Evolutionary conservation across 495 filamentous ascomycete genomes (phyloP), one percentile per base, ranked within the genome.

Genomic region (Eremomyces bilateralis): DNA sequence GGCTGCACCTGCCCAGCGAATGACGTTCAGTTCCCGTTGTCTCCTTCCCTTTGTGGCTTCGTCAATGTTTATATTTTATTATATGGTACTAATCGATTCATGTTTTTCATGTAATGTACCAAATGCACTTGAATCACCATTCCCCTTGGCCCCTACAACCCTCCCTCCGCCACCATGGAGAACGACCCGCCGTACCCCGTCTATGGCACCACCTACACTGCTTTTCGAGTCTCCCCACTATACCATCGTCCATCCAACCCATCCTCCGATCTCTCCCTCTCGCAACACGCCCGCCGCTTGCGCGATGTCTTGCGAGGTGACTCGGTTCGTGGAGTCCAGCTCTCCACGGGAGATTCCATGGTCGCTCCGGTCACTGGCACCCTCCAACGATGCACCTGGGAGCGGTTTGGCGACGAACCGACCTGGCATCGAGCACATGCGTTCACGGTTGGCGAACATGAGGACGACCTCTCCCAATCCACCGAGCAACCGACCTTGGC

Each of bases 331-430:
- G 52, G 50, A 5, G 44, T 55, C 15, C 35, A 45, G 20, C 39
- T 44, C 17, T 31, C 21, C 4, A 37, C 31, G 19, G 20, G 24
- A 10, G 46, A 46, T 11, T 38, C 35, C 28, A 33, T 36, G 8
- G 0, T 47, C 15, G 24, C 17, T 17, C 40, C 38, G 8, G 24
- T 13, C 8, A 25, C 40, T 20, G 52, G 51, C 4, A 22, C 41
- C n/a, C 33, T 55, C n/a, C 39, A 46, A 15, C 29, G 41, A 12
- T 55, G 52, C 41, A 31, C 31, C 15, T 55, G 52, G 52, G 31
- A 39, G 4, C 21, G 49, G 29, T 15, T 54, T 2, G 50, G 48
- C 13, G 46, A 47, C 31, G 51, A 51, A 30, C 37, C 36, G n/a
- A 33, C 44, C 13, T 51, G 48, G 45, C 6, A 21, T 13, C 4